Percentiles rank a stretch among this genome's conserved stretches.
Conservation (phyloP, 2,329 filamentous ascomycete genomes). For the Apiospora kogelbergensis region DNA sequence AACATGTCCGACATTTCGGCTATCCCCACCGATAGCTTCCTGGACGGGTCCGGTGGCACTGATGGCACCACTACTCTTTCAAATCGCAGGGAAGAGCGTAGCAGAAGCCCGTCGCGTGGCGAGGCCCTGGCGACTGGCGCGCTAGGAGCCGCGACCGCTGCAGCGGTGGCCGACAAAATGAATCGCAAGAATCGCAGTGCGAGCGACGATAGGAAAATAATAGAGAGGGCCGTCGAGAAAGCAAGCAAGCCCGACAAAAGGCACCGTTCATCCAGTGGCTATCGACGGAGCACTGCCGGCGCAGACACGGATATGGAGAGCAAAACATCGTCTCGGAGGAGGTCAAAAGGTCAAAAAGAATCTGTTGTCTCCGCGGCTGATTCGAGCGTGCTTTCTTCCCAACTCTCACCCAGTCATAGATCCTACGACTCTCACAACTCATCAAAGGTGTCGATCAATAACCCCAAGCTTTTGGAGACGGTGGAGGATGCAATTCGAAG, state of each 20-base stretch:
- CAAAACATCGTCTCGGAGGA: slow-evolving; percentile 45
- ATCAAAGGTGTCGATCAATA: slow-evolving; percentile 76
- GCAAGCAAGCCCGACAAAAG: slow-evolving; percentile 50
- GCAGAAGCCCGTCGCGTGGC: slow-evolving; percentile 41
- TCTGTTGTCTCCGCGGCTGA: slow-evolving; percentile 53
- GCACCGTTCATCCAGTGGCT: slow-evolving; percentile 41
- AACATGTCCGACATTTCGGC: slow-evolving; percentile 84
- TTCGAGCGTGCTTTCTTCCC: slow-evolving; percentile 55
- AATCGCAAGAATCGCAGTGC: slow-evolving; percentile 45
- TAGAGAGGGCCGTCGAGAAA: slow-evolving; percentile 36
- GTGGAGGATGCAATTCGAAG: slow-evolving; percentile 92
- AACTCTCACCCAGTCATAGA: slow-evolving; percentile 53
- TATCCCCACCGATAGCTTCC: slow-evolving; percentile 62
- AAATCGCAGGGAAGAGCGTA: slow-evolving; percentile 29
- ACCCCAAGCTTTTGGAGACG: slow-evolving; percentile 85
- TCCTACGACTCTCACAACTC: slow-evolving; percentile 58
- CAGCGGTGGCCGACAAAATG: slow-evolving; percentile 41
- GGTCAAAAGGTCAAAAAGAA: slow-evolving; percentile 54
- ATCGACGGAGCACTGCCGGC: slow-evolving; percentile 46
- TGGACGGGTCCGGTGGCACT: slow-evolving; percentile 55
- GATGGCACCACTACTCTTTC: slow-evolving; percentile 36
- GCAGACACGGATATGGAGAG: slow-evolving; percentile 49
- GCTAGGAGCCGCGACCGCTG: slow-evolving; percentile 37
- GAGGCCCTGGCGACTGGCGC: slow-evolving; percentile 40
- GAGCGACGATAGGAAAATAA: slow-evolving; percentile 39